A percentile compares a stretch with the other conserved stretches of the same genome.
These are phyloP conservation scores for Aspergillus sp. DNA, from an alignment of 2,329 filamentous ascomycete species.

Conservation along the genomic window DNA sequence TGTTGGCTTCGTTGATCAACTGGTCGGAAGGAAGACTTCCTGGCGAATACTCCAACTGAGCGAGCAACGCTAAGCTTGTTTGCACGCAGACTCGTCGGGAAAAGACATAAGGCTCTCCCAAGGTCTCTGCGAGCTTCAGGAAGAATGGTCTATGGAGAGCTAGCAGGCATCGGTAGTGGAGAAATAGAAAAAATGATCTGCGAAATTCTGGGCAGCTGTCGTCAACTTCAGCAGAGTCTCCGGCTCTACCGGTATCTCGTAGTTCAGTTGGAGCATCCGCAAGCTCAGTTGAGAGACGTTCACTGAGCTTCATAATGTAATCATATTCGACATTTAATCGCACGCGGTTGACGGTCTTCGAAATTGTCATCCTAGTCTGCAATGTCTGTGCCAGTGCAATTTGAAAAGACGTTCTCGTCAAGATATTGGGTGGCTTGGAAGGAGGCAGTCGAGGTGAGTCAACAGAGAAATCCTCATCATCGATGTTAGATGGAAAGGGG, in stretches of 20 bases:
- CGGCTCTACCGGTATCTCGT: background rate
- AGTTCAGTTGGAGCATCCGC: background rate
- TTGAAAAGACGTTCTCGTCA: constrained; percentile 1
- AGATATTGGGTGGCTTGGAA: background rate
- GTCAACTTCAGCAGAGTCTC: background rate
- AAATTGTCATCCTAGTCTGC: background rate
- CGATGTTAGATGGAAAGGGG: background rate
- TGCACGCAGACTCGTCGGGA: constrained; percentile 1
- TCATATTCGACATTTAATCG: background rate
- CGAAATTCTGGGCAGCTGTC: background rate
- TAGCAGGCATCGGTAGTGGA: background rate
- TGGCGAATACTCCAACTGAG: background rate
- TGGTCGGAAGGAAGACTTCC: background rate
- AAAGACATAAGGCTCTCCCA: background rate
- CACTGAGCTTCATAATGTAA: background rate
- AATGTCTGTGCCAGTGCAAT: background rate
- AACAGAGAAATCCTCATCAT: background rate
- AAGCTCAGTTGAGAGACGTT: background rate
- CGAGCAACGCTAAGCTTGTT: background rate
- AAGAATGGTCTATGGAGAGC: constrained; percentile 2
- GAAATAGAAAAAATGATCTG: background rate
- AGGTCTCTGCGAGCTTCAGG: background rate
- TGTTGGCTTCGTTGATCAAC: background rate
- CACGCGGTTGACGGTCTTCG: background rate
- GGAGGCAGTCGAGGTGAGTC: background rate